A percentile compares a stretch with the other conserved stretches of the same genome.
Conservation (phyloP, 2,329 filamentous ascomycete species). For the Aspergillus sp. region DNA sequence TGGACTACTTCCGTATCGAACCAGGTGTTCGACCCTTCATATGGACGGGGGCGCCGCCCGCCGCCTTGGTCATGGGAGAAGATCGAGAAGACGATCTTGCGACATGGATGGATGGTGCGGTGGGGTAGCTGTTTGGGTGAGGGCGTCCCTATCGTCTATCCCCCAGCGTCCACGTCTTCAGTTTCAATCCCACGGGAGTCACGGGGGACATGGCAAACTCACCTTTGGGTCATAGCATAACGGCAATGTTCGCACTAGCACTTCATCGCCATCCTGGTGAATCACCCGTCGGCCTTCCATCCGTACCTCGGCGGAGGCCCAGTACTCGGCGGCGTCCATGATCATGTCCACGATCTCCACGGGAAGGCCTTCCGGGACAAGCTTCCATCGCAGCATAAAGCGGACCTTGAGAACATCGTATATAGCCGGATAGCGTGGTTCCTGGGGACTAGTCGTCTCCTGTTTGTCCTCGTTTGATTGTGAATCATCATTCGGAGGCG, state of each 20-base stretch:
- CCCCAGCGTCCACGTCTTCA: not conserved
- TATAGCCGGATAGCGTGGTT: slow-evolving; percentile 25
- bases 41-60: slow-evolving; percentile 19
- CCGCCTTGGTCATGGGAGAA: slow-evolving; percentile 37
- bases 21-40: slow-evolving; percentile 36
- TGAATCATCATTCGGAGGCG: not conserved
- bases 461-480: not conserved
- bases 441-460: not conserved
- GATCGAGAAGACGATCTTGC: slow-evolving; percentile 37
- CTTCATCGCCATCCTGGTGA: slow-evolving; percentile 31
- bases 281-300: slow-evolving; percentile 23
- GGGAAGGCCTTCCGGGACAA: slow-evolving; percentile 24
- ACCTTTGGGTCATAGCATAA: slow-evolving; percentile 34
- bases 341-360: slow-evolving; percentile 40
- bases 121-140: slow-evolving; percentile 28
- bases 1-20: slow-evolving; percentile 35
- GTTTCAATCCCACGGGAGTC: not conserved
- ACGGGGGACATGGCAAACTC: slow-evolving; percentile 1
- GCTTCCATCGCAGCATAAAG: slow-evolving; percentile 29
- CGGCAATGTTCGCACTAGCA: slow-evolving; percentile 33
- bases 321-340: slow-evolving; percentile 37
- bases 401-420: slow-evolving; percentile 34
- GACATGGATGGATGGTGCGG: slow-evolving; percentile 35
- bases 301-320: slow-evolving; percentile 23
- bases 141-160: slow-evolving; percentile 12